Conservation (phyloP, 306 rosid species). For the Cucumis cinereus region DNA sequence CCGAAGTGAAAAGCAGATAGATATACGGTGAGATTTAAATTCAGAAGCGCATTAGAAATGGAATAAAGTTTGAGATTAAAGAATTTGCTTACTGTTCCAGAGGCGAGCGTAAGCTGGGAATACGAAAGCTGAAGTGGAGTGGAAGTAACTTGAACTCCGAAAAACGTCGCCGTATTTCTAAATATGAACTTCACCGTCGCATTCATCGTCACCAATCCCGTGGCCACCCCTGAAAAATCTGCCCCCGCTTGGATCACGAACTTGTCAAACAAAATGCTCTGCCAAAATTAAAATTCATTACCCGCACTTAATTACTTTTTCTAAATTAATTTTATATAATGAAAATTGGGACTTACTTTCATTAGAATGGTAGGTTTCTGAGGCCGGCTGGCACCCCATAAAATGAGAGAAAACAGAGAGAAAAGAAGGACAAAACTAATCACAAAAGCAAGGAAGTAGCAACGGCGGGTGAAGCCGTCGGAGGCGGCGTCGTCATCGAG, state of each 20-base stretch:
- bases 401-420: conserved; percentile 53
- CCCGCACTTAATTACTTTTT: too few relatives aligned
- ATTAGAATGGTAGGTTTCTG: conserved; percentile 55
- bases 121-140: conserved; percentile 58
- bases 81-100: conserved; percentile 36
- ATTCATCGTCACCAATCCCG: conserved; percentile 63
- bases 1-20: neutral
- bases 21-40: neutral
- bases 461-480: conserved; percentile 34
- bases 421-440: conserved; percentile 37
- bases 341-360: conserved; percentile 28
- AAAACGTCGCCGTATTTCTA: conserved; percentile 75
- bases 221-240: conserved; percentile 77
- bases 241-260: conserved; percentile 86
- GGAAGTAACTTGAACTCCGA: conserved; percentile 67
- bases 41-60: neutral
- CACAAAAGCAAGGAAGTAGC: conserved; percentile 45
- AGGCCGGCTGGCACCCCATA: conserved; percentile 80
- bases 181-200: conserved; percentile 58
- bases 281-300: neutral
- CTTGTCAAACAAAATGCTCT: conserved; percentile 63
- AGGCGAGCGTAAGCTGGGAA: conserved; percentile 57
- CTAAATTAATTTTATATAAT: too few relatives aligned
- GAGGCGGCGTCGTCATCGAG: conserved; percentile 23
- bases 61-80: neutral